Evolutionary conservation across 2,329 filamentous ascomycete genomes (phyloP), one percentile per base, ranked within the genome.

Genomic region (Penicillium sp.): DNA sequence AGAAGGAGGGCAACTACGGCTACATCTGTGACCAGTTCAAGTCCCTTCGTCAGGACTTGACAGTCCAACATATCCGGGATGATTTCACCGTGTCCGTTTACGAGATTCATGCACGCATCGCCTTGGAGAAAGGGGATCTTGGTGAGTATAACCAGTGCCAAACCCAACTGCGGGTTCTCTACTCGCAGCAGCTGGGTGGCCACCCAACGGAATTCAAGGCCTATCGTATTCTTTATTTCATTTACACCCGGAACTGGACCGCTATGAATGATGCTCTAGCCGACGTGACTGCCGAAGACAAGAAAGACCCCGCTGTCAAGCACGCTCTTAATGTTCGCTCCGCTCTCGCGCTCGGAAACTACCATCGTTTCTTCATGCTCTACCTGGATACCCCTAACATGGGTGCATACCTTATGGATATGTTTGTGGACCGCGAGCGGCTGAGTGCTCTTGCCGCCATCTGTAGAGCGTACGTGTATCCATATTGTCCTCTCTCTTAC

Each of bases 131-230:
- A 84, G 92, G 90, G 79, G 95, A 99, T 82, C 86, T 98, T 82
- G 93, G 95, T 99, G 95, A 99, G 95, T 99, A 99, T 95, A 99
- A 99, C 82, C 95, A 99, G 84, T 99, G 95, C 79, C 95, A 99
- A 82, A 98, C 95, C 70, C 95, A 99, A 80, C 83, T 99, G 73
- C 91, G 91, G 77, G 91, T 90, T 64, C 82, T 99, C 70, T 98
- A 99, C 79, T 86, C 86, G 75, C 86, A 91, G 79, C 90, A 90
- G 66, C 81, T 96, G 74, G 91, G 91, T 72, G 95, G 93, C 70
- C 92, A 93, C 76, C 87, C 90, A 72, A 88, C 90, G 79, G 95
- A 99, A 78, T 99, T 99, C 80, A 95, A 95, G 85, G 95, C 93
- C 63, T 99, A 99, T 83, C 93, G 95, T 85, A 97, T 99, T 79